phyloP scores from a whole-genome alignment of 2,329 filamentous ascomycete genomes.

The Clonostachys sp. region DNA sequence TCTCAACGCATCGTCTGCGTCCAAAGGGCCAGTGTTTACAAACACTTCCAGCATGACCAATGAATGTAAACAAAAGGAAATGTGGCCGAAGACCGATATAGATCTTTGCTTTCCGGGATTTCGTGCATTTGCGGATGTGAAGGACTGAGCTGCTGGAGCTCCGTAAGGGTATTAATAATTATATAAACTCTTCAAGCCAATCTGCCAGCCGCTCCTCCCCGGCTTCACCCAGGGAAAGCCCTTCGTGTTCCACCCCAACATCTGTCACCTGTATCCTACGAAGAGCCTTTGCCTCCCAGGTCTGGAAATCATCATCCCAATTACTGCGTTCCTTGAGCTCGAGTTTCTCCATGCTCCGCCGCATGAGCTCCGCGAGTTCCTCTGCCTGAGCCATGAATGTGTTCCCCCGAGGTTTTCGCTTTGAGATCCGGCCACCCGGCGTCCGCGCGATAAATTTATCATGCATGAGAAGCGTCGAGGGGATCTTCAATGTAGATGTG shows the following conservation, averaged over 20 bases:
- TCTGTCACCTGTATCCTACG: conserved; percentile 31
- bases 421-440: not conserved
- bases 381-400: conserved; percentile 39
- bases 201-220: conserved; percentile 16
- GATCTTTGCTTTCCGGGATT: too few species aligned
- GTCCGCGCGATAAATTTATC: conserved; percentile 17
- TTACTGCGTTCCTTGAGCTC: conserved; percentile 35
- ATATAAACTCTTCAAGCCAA: conserved; percentile 19
- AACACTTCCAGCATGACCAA: too few species aligned
- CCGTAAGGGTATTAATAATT: conserved; percentile 5
- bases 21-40: not conserved
- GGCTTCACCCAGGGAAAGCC: conserved; percentile 14
- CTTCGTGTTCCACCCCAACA: conserved; percentile 21
- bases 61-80: too few species aligned
- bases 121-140: too few species aligned
- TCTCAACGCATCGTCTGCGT: not conserved
- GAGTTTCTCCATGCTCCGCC: conserved; percentile 37
- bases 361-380: conserved; percentile 43
- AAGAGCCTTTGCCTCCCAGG: conserved; percentile 22
- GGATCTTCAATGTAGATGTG: conserved; percentile 41
- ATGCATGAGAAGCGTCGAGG: conserved; percentile 42
- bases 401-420: conserved; percentile 20
- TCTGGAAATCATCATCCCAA: conserved; percentile 33
- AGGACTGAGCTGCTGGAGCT: too few species aligned
- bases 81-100: too few species aligned